Percentiles rank a stretch among this genome's conserved stretches.
Evolutionary conservation across 2,329 filamentous ascomycete genomes (phyloP).

Genomic region (Cordyceps farinosa): DNA sequence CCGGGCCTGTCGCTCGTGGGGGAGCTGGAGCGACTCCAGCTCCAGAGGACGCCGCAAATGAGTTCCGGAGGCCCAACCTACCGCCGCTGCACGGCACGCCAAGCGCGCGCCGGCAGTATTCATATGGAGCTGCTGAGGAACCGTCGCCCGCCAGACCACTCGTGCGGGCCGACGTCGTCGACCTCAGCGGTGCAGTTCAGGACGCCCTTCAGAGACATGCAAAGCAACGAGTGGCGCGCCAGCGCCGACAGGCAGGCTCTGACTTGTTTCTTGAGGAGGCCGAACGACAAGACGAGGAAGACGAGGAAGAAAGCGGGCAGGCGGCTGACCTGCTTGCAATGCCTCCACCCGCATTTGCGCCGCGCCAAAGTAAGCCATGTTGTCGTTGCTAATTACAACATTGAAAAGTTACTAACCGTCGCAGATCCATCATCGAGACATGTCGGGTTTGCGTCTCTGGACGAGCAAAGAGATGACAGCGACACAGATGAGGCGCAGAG

Average conservation of each 20-base stretch:
- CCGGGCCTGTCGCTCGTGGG: background rate
- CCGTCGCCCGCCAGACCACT: slow-evolving; percentile 27
- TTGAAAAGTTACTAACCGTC: background rate
- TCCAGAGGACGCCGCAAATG: background rate
- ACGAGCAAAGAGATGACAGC: slow-evolving; percentile 17
- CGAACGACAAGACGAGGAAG: background rate
- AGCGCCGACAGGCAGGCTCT: background rate
- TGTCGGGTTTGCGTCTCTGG: slow-evolving; percentile 12
- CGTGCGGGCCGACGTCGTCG: slow-evolving; percentile 22
- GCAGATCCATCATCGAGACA: background rate
- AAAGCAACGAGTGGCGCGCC: slow-evolving; percentile 17
- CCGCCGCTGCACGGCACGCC: slow-evolving; percentile 31
- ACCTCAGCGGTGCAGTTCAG: slow-evolving; percentile 30
- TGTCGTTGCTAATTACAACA: background rate
- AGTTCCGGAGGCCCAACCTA: slow-evolving; percentile 27
- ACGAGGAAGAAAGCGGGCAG: background rate
- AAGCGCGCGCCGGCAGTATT: slow-evolving; percentile 36
- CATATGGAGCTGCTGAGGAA: slow-evolving; percentile 37
- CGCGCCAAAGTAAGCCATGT: background rate
- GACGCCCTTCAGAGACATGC: slow-evolving; percentile 25
- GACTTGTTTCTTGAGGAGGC: slow-evolving; percentile 3
- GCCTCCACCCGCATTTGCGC: slow-evolving; percentile 7
- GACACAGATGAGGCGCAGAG: slow-evolving; percentile 34
- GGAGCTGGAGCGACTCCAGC: slow-evolving; percentile 6
- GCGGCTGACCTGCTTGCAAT: background rate